Evolutionary conservation across 352 stramenopile species (phyloP), one percentile per base, ranked within the genome.

Genomic region (Phytopythium vexans): DNA sequence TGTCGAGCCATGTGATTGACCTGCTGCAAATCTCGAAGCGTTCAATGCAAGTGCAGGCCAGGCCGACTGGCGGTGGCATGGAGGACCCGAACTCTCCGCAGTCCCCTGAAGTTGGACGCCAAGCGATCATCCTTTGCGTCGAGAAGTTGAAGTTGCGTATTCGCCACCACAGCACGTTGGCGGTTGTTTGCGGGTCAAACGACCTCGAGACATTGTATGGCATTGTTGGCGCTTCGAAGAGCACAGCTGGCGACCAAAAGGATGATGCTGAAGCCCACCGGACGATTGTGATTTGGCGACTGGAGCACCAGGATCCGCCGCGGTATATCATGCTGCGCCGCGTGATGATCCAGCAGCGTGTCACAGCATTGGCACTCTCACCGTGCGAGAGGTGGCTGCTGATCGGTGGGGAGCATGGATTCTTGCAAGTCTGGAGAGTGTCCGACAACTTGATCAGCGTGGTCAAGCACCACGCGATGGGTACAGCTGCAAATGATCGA

Each of bases 391-490:
- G 71, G 14, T 93, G 82, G 82, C 56, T 93, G 15, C 67, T 89
- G 33, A 72, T 64, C 27, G 74, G 77, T 0, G 68, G 77, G 32
- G 35, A 2, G 1, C 71, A 61, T 21, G 78, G 78, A 11, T 39
- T 58, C 0, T 52, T 93, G 21, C 74, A 67, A 11, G 66, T 88
- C 8, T 93, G 82, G 82, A 77, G 70, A 35, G 60, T 76, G 5
- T 69, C 64, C 31, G 60, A 51, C 7, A 66, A 42, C 46, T 21
- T 43, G 7, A 58, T 53, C 0, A 68, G 60, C 8, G 37, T 27
- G 8, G 55, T 50, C 7, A 49, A 36, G n/a, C 12, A 58, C n/a
- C 68, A 65, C 32, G 59, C 63, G 21, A 51, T 55, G 8, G 63
- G 61, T 47, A 44, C 59, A 46, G 54, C 57, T 9, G 50, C 63